Conservation (phyloP, 148 eudicot species). For the Nyssa sinensis region DNA sequence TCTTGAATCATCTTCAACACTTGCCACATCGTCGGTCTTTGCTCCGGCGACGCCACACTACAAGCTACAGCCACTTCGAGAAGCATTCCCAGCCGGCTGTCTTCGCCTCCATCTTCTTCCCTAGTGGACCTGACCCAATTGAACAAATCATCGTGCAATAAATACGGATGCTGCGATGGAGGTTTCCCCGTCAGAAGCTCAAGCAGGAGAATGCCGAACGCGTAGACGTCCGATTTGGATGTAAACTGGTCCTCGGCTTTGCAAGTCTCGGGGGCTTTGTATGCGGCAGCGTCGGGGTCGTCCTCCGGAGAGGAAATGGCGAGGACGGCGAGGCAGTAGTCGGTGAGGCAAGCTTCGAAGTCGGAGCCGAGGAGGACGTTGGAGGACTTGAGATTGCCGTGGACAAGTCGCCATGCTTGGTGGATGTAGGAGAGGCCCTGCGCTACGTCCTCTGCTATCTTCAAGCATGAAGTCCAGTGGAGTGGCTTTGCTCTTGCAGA, state of each 20-base stretch:
- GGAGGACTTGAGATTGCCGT: conserved; percentile 76
- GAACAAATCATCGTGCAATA: conserved; percentile 42
- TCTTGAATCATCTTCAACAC: conserved; percentile 81
- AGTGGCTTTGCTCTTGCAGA: conserved; percentile 72
- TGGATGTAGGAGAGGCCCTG: conserved; percentile 83
- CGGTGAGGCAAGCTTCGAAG: conserved; percentile 76
- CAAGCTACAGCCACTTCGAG: conserved; percentile 72
- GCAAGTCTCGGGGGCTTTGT: conserved; percentile 60
- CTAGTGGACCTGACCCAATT: conserved; percentile 57
- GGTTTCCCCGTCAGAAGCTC: conserved; percentile 71
- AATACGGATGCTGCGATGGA: conserved; percentile 49
- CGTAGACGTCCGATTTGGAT: conserved; percentile 60
- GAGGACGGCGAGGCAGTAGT: conserved; percentile 55
- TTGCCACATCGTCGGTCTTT: conserved; percentile 83
- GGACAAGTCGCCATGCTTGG: conserved; percentile 76
- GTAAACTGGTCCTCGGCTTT: conserved; percentile 35
- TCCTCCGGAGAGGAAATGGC: conserved; percentile 18
- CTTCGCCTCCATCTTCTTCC: conserved; percentile 46
- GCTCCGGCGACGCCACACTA: conserved; percentile 47
- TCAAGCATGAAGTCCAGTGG: conserved; percentile 89
- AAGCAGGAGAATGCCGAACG: conserved; percentile 61
- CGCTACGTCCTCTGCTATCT: conserved; percentile 82
- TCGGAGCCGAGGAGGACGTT: conserved; percentile 77
- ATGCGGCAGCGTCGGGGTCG: conserved; percentile 35
- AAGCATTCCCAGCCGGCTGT: conserved; percentile 58